Base-by-base conservation (phyloP, 768 basidiomycete genomes). In the Tulasnella sp. region DNA sequence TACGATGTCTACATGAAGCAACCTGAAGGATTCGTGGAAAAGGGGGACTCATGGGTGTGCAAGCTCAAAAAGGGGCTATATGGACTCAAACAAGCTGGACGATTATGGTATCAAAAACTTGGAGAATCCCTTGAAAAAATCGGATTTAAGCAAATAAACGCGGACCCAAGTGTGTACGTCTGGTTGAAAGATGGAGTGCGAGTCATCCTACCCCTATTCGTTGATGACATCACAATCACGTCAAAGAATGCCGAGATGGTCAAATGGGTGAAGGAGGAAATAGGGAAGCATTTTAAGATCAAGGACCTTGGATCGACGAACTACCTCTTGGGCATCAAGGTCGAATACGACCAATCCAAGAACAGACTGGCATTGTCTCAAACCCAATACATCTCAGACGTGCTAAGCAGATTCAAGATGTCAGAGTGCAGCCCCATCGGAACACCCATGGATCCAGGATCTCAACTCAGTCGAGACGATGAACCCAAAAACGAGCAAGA, bases 151-250 rank as follows among this genome's bases (percentile, higher is more conserved):
- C 76, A 54, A 24, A 58, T 69, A 0, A 22, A 16, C 1, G 9
- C 20, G 11, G 82, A 80, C 20, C 73, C 41, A 74, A 78, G 76
- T 54, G 37, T 78, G 34, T 86, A 82, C 79, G 82, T 87, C 75
- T 87, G 81, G 75, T 9, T 60, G n/a, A 85, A 83, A n/a, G 81
- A 81, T 58, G n/a, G n/a, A n/a, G 77, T 81, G n/a, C 82, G 79
- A 22, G 82, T 86, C 60, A 83, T 87, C 54, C 74, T 86, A n/a
- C 84, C 84, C 11, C 83, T 86, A 5, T 85, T 88, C 73, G 79
- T 81, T 42, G 80, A 81, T 64, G 80, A 81, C 44, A 37, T 40
- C 6, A 46, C 37, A 24, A 37, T 75, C 7, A 46, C 37, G 11
- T 37, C 74, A 5, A 24, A n/a, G 11, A 7, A 7, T 8, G 11